Conservation (phyloP, 352 stramenopile species). For the Phytophthora sojae region DNA sequence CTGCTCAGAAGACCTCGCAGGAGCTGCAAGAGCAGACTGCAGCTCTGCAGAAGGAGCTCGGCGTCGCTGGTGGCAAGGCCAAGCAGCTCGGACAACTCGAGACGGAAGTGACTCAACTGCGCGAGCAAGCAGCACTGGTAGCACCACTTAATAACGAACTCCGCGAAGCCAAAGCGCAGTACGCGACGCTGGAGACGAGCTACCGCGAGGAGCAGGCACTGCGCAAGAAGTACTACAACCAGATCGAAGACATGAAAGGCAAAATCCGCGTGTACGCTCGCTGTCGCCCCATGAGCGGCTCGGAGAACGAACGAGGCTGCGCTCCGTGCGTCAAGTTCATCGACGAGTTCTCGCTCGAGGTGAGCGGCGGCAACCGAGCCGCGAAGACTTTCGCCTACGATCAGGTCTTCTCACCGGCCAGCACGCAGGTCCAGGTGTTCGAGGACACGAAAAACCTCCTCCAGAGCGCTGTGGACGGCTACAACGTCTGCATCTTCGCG, state of each 20-base stretch:
- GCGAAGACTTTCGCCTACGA: slow-evolving; percentile 93
- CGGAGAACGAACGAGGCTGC: slow-evolving; percentile 86
- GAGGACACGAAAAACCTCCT: slow-evolving; percentile 94
- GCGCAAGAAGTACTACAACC: slow-evolving; percentile 96
- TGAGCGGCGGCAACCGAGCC: slow-evolving; percentile 73
- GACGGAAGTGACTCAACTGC: slow-evolving; percentile 59
- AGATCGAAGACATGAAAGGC: slow-evolving; percentile 96
- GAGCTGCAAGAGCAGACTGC: slow-evolving; percentile 58
- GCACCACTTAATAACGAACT: slow-evolving; percentile 61
- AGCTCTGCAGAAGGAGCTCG: slow-evolving; percentile 58
- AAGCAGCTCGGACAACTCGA: slow-evolving; percentile 69
- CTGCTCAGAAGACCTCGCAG: slow-evolving; percentile 51
- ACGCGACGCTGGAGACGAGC: slow-evolving; percentile 68
- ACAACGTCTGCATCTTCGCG: slow-evolving; percentile 94
- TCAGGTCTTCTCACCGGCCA: slow-evolving; percentile 85
- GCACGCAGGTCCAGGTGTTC: slow-evolving; percentile 89
- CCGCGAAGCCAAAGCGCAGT: slow-evolving; percentile 34
- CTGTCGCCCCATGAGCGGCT: slow-evolving; percentile 91
- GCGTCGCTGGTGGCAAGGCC: slow-evolving; percentile 52
- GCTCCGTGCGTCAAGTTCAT: slow-evolving; percentile 68
- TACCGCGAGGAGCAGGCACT: slow-evolving; percentile 91
- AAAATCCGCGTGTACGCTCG: slow-evolving; percentile 95
- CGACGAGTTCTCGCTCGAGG: slow-evolving; percentile 88
- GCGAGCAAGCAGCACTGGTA: slow-evolving; percentile 60
- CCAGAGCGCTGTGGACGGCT: slow-evolving; percentile 91